A percentile compares a stretch with the other conserved stretches of the same genome.
phyloP scores from a whole-genome alignment of 2,329 filamentous ascomycete genomes.

The Phialophora expanda region DNA sequence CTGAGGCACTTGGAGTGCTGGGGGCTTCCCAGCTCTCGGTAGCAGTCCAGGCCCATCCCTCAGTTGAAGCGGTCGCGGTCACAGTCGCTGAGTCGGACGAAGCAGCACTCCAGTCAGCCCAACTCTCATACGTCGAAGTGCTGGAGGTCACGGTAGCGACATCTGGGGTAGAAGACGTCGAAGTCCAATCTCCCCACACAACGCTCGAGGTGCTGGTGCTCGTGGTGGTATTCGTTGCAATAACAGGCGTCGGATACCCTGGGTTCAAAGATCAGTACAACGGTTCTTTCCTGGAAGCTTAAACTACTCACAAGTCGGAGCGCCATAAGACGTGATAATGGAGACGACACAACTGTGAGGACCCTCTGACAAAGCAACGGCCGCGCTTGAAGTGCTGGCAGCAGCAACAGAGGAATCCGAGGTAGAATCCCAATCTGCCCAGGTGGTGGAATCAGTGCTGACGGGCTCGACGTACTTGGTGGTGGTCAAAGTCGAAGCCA shows the following conservation, averaged over 20 bases:
- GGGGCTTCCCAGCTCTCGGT: not conserved
- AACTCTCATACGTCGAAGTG: conserved; percentile 30
- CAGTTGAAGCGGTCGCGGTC: conserved; percentile 24
- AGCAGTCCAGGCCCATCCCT: not conserved
- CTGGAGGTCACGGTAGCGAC: conserved; percentile 42
- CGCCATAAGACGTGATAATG: conserved; percentile 37
- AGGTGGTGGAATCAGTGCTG: conserved; percentile 58
- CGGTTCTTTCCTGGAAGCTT: not conserved
- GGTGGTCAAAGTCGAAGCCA: conserved; percentile 69
- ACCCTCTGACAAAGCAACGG: conserved; percentile 2
- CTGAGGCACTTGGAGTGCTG: conserved; percentile 13
- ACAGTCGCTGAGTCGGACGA: conserved; percentile 8
- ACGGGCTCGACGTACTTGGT: conserved; percentile 72
- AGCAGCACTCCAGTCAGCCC: conserved; percentile 30
- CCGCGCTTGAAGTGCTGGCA: conserved; percentile 5
- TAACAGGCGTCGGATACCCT: conserved; percentile 35
- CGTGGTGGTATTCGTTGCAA: conserved; percentile 9
- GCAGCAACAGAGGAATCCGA: conserved; percentile 25
- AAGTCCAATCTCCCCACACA: conserved; percentile 31
- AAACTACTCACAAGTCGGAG: conserved; percentile 36
- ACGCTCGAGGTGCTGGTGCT: conserved; percentile 40
- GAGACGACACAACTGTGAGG: conserved; percentile 30
- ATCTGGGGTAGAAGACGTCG: conserved; percentile 38
- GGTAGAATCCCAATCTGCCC: conserved; percentile 38
- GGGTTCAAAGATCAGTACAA: conserved; percentile 7